Evolutionary conservation across 345 rosid species (phyloP).

Genomic region (Nephelium lappaceum): DNA sequence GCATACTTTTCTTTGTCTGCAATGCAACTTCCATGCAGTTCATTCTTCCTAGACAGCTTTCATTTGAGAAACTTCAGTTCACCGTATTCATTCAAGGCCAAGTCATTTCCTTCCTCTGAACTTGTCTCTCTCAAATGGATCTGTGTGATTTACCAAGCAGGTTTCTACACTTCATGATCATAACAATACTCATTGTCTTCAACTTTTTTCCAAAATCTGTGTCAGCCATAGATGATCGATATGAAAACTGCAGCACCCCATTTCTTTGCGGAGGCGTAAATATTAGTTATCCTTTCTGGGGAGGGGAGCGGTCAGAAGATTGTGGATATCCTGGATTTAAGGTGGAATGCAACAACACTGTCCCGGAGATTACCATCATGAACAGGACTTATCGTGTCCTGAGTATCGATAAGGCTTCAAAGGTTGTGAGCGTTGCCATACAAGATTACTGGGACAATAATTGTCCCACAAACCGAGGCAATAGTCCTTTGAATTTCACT

Average conservation of each 20-base stretch:
- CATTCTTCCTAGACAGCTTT: no score
- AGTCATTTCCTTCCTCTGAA: no score
- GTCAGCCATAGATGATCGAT: not conserved
- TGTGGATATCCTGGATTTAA: constrained; percentile 47
- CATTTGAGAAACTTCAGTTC: no score
- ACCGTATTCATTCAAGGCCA: no score
- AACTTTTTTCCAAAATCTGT: not conserved
- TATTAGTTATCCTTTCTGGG: constrained; percentile 46
- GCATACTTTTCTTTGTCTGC: no score
- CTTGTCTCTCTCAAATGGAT: no score
- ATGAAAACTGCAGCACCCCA: constrained; percentile 21
- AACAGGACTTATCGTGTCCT: constrained; percentile 31
- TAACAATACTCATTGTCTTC: not conserved
- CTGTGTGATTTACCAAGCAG: no score
- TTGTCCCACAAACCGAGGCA: constrained; percentile 18
- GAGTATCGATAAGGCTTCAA: accelerated
- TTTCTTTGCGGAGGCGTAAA: constrained; percentile 23
- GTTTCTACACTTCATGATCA: not conserved
- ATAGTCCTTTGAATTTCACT: not conserved
- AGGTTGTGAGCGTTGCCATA: constrained; percentile 29
- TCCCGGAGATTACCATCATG: constrained; percentile 24
- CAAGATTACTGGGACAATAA: constrained; percentile 15
- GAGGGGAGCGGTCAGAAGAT: not conserved
- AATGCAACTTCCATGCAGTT: no score
- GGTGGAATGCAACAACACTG: not conserved